These are phyloP conservation scores for Penicillium simplicissimum DNA, from an alignment of 495 filamentous ascomycete genomes.

Conservation along the genomic window DNA sequence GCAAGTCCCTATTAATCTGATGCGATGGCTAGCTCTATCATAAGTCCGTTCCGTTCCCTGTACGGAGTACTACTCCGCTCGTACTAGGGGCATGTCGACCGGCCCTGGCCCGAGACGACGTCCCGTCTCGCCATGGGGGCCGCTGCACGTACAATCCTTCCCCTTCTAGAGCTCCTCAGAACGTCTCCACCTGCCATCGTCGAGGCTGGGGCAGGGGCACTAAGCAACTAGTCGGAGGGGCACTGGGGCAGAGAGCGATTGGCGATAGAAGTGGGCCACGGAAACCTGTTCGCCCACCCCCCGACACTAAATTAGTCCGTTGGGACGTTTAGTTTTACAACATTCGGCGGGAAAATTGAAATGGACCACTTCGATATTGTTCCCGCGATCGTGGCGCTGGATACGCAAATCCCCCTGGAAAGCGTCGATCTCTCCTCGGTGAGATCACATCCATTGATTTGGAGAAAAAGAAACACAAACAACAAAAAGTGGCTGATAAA, in stretches of 20 bases:
- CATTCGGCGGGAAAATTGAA: not conserved
- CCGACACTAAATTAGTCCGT: not conserved
- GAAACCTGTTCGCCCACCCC: not conserved
- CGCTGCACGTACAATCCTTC: conserved; percentile 1
- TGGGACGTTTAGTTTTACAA: too few relatives aligned
- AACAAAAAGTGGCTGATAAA: not conserved
- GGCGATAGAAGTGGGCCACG: not conserved
- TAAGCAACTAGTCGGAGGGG: not conserved
- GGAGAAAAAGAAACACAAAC: not conserved
- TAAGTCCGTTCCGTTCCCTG: not conserved
- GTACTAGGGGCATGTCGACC: not conserved
- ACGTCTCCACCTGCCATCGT: not conserved
- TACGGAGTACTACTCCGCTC: not conserved
- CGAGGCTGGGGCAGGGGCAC: not conserved
- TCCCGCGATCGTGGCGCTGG: not conserved
- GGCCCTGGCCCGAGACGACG: not conserved
- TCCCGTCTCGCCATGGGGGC: not conserved
- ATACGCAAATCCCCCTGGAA: not conserved
- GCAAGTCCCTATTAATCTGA: not conserved
- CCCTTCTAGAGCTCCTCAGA: not conserved
- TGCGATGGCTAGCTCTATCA: not conserved
- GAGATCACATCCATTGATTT: not conserved
- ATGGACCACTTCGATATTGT: not conserved
- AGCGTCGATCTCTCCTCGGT: not conserved
- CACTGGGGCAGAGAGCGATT: not conserved